These are phyloP conservation scores for Dinochytrium kinnereticum DNA, from an alignment of 371 early-diverging fungal species.

Conservation along the genomic window DNA sequence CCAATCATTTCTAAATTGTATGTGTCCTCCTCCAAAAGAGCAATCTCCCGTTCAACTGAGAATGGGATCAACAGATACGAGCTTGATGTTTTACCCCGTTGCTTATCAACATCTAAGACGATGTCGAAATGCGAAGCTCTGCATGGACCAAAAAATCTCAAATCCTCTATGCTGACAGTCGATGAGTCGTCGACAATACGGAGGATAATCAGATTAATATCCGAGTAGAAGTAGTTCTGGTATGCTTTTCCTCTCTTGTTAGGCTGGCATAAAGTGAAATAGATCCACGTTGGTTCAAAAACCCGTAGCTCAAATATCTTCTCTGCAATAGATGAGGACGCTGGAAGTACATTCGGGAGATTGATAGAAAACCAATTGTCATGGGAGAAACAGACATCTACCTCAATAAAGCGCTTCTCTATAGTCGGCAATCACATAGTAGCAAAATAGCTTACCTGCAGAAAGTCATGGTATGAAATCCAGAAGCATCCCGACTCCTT, in stretches of 20 bases:
- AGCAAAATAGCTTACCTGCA: slow-evolving; percentile 42
- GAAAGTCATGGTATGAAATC: slow-evolving; percentile 53
- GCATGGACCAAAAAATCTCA: slow-evolving; percentile 31
- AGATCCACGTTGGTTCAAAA: slow-evolving; percentile 26
- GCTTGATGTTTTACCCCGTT: neutral
- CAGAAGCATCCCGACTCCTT: slow-evolving; percentile 52
- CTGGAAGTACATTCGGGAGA: slow-evolving; percentile 17
- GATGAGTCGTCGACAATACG: neutral
- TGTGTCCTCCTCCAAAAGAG: slow-evolving; percentile 11
- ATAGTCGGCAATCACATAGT: too few relatives aligned
- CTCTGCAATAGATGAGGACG: neutral
- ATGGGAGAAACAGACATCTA: slow-evolving; percentile 33
- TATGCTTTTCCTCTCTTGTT: slow-evolving; percentile 34
- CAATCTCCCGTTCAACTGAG: slow-evolving; percentile 27
- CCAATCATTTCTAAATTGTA: slow-evolving; percentile 14
- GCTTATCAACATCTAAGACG: slow-evolving; percentile 12
- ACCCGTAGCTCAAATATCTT: slow-evolving; percentile 14
- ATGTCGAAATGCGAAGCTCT: slow-evolving; percentile 32
- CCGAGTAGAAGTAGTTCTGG: slow-evolving; percentile 30
- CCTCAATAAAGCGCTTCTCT: slow-evolving; percentile 28
- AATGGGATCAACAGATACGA: slow-evolving; percentile 28
- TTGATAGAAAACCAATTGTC: slow-evolving; percentile 17
- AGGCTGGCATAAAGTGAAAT: slow-evolving; percentile 25
- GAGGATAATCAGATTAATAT: slow-evolving; percentile 20
- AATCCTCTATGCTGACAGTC: slow-evolving; percentile 11